A percentile compares a stretch with the other conserved stretches of the same genome.
Evolutionary conservation across 805 yeast genomes (phyloP).

Genomic region (Ogataea sp.): DNA sequence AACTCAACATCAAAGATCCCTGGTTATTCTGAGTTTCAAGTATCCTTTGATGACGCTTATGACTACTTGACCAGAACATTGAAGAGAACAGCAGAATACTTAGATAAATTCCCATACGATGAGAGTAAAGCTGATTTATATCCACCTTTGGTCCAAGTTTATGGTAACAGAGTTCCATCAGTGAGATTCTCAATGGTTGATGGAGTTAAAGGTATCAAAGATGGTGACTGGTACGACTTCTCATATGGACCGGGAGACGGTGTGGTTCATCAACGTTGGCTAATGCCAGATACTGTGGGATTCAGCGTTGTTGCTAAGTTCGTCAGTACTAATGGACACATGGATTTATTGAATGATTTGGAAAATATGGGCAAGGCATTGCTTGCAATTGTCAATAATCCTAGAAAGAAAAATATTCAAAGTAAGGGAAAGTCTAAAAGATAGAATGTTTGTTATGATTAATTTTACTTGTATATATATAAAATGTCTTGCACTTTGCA

Average conservation of each 20-base stretch:
- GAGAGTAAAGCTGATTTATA: slow-evolving; percentile 38
- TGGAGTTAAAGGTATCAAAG: slow-evolving; percentile 50
- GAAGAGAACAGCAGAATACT: slow-evolving; percentile 47
- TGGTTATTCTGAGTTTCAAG: slow-evolving; percentile 12
- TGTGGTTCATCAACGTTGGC: slow-evolving; percentile 75
- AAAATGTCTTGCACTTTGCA: no score
- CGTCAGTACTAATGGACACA: slow-evolving; percentile 65
- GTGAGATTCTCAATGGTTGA: slow-evolving; percentile 71
- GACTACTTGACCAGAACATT: slow-evolving; percentile 58
- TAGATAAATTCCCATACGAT: slow-evolving; percentile 47
- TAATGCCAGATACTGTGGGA: slow-evolving; percentile 68
- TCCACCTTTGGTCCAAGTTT: slow-evolving; percentile 80
- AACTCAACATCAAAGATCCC: slow-evolving; percentile 2
- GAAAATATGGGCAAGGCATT: slow-evolving; percentile 67
- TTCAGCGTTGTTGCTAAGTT: slow-evolving; percentile 67
- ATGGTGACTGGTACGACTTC: slow-evolving; percentile 70
- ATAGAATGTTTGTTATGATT: no score
- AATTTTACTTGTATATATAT: no score
- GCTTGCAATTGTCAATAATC: slow-evolving; percentile 53
- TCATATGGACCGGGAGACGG: slow-evolving; percentile 92
- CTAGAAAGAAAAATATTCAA: no score
- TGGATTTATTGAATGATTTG: slow-evolving; percentile 68
- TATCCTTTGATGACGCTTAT: slow-evolving; percentile 50
- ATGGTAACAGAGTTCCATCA: slow-evolving; percentile 78
- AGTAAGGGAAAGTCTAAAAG: background rate